Percentiles rank a stretch among this genome's conserved stretches.
phyloP scores from a whole-genome alignment of 2,329 filamentous ascomycete species.

The Blastomyces emzantsi region DNA sequence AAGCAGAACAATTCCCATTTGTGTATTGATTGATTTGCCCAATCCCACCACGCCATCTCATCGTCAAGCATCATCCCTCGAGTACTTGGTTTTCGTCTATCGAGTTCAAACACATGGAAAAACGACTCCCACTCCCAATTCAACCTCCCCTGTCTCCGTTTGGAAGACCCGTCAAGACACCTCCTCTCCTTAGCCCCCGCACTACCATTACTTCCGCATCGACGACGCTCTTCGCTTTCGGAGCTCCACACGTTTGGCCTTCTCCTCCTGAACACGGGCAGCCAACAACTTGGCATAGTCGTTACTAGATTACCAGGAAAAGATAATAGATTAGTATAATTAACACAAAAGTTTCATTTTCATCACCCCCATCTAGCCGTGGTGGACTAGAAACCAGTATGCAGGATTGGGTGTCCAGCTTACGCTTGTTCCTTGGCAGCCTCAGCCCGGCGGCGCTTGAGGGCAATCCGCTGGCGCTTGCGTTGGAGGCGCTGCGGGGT shows the following conservation, averaged over 20 bases:
- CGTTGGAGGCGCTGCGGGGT: constrained; percentile 99
- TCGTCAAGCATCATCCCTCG: constrained; percentile 6
- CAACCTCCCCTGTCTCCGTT: not conserved
- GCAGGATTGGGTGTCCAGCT: constrained; percentile 41
- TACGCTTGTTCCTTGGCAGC: constrained; percentile 98
- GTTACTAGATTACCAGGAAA: constrained; percentile 49
- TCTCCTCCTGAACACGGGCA: constrained; percentile 95
- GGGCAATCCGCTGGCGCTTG: constrained; percentile 95
- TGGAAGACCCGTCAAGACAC: constrained; percentile 1
- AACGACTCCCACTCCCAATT: constrained; percentile 3
- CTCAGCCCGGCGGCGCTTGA: constrained; percentile 97
- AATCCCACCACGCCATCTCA: constrained; percentile 6
- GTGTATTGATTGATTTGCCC: constrained; percentile 6
- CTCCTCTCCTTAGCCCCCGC: not conserved
- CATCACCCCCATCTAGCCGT: not conserved
- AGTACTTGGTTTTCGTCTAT: constrained; percentile 4
- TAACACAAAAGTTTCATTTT: not conserved
- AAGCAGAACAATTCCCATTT: constrained; percentile 1
- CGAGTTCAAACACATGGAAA: constrained; percentile 10
- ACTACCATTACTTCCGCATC: constrained; percentile 63
- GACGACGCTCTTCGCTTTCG: constrained; percentile 97
- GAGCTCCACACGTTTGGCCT: constrained; percentile 83
- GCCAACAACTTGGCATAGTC: constrained; percentile 95
- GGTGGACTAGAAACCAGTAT: constrained; percentile 1
- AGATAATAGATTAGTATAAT: constrained; percentile 29